phyloP scores from a whole-genome alignment of 2,329 filamentous ascomycete species.

The Lachnellula subtilissima region DNA sequence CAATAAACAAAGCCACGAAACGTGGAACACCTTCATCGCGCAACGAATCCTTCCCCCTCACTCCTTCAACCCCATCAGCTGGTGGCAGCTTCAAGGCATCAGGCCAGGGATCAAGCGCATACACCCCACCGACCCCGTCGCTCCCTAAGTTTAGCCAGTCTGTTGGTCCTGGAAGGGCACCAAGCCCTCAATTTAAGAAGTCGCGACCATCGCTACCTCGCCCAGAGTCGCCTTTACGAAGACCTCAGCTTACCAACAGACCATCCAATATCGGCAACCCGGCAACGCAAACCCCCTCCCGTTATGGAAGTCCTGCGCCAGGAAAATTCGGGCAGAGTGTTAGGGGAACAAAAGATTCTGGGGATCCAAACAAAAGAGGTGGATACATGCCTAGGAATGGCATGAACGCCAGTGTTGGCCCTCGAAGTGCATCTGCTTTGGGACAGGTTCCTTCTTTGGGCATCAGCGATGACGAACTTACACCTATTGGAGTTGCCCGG shows the following conservation, averaged over 20 bases:
- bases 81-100: slow-evolving; percentile 45
- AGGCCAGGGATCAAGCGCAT: slow-evolving; percentile 46
- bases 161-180: slow-evolving; percentile 63
- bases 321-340: slow-evolving; percentile 61
- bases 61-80: slow-evolving; percentile 59
- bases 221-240: slow-evolving; percentile 79
- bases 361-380: slow-evolving; percentile 56
- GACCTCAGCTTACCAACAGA: slow-evolving; percentile 52
- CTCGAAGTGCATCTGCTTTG: slow-evolving; percentile 56
- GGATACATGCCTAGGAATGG: slow-evolving; percentile 40
- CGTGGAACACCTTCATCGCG: slow-evolving; percentile 54
- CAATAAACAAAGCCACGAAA: slow-evolving; percentile 72
- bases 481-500: slow-evolving; percentile 47
- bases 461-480: slow-evolving; percentile 54
- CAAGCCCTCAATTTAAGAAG: slow-evolving; percentile 68
- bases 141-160: slow-evolving; percentile 84
- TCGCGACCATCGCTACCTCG: slow-evolving; percentile 75
- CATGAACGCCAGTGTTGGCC: slow-evolving; percentile 46
- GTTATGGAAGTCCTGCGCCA: slow-evolving; percentile 59
- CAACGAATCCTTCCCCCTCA: slow-evolving; percentile 54
- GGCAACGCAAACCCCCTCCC: slow-evolving; percentile 44
- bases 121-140: slow-evolving; percentile 60
- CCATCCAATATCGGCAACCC: slow-evolving; percentile 52
- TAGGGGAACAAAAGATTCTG: slow-evolving; percentile 47
- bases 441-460: slow-evolving; percentile 40